Percentiles rank a stretch among this genome's conserved stretches.
Conservation (phyloP, 176 grass and related monocot species). For the Rhynchospora breviuscula region DNA sequence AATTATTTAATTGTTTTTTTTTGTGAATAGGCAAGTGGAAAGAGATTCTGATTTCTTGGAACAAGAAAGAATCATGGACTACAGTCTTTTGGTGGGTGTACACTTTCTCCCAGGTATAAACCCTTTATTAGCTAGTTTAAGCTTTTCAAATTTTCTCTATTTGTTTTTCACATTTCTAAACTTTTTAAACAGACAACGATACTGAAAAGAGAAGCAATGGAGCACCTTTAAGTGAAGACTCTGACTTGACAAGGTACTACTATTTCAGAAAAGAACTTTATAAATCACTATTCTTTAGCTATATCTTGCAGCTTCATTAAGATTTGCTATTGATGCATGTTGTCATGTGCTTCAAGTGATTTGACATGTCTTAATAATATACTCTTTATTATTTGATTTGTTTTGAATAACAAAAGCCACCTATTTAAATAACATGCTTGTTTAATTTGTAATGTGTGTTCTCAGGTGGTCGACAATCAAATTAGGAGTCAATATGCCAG, state of each 20-base stretch:
- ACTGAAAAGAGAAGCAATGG: slow-evolving; percentile 24
- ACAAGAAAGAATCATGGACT: slow-evolving; percentile 95
- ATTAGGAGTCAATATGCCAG: slow-evolving; percentile 34
- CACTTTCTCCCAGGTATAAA: slow-evolving; percentile 61
- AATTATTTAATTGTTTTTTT: not conserved
- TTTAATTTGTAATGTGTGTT: not conserved
- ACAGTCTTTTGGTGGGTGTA: slow-evolving; percentile 82
- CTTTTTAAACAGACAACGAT: not conserved
- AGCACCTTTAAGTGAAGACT: slow-evolving; percentile 33
- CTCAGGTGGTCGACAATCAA: slow-evolving; percentile 20
- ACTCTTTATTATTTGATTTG: not conserved
- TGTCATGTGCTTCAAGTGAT: not conserved
- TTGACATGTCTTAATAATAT: not conserved
- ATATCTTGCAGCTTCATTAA: not conserved
- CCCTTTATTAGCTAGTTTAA: slow-evolving; percentile 1
- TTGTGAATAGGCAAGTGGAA: slow-evolving; percentile 66
- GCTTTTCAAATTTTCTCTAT: not conserved
- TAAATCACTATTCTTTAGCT: not conserved
- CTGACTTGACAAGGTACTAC: slow-evolving; percentile 44
- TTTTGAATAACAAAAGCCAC: not conserved
- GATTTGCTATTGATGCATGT: not conserved
- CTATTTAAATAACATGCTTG: not conserved
- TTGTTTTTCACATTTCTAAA: not conserved
- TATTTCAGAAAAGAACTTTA: not conserved
- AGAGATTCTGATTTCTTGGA: slow-evolving; percentile 79